Percentiles rank a stretch among this genome's conserved stretches.
Evolutionary conservation across 257 asterid genomes (phyloP).

Genomic region (Anisodus acutangulus): DNA sequence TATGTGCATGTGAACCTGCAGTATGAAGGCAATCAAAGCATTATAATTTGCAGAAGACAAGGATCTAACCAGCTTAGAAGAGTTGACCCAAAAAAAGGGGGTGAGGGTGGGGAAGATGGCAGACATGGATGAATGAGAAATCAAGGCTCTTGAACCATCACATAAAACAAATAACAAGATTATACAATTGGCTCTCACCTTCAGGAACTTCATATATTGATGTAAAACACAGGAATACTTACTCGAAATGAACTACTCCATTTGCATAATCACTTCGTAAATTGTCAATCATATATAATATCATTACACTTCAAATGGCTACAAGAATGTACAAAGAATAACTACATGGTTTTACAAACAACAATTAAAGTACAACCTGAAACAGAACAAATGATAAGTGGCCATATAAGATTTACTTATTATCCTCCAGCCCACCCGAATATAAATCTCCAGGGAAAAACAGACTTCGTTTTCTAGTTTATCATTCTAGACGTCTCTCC

Average conservation of each 20-base stretch:
- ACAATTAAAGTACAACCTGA: not conserved
- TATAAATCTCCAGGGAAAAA: not conserved
- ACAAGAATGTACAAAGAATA: not conserved
- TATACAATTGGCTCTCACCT: not conserved
- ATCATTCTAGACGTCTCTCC: not conserved
- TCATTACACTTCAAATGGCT: slow-evolving; percentile 7
- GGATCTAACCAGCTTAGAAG: not conserved
- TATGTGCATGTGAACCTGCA: slow-evolving; percentile 90
- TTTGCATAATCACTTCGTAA: not conserved
- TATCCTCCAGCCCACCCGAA: not conserved
- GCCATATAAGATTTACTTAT: not conserved
- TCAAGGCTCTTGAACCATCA: slow-evolving; percentile 10
- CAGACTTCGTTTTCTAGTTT: not conserved
- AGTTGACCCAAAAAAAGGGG: not conserved
- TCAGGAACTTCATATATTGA: not conserved
- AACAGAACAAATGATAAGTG: not conserved
- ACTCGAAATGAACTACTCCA: not conserved
- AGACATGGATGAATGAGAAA: not conserved
- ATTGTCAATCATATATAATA: not conserved
- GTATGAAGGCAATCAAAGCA: slow-evolving; percentile 37
- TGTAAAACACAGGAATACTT: not conserved
- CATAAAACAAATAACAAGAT: not conserved
- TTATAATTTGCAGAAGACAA: slow-evolving; percentile 14
- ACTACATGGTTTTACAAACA: not conserved
- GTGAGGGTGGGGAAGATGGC: not conserved